A percentile compares a stretch with the other conserved stretches of the same genome.
These are phyloP conservation scores for Salix arbutifolia DNA, from an alignment of 345 rosid species.

Conservation along the genomic window DNA sequence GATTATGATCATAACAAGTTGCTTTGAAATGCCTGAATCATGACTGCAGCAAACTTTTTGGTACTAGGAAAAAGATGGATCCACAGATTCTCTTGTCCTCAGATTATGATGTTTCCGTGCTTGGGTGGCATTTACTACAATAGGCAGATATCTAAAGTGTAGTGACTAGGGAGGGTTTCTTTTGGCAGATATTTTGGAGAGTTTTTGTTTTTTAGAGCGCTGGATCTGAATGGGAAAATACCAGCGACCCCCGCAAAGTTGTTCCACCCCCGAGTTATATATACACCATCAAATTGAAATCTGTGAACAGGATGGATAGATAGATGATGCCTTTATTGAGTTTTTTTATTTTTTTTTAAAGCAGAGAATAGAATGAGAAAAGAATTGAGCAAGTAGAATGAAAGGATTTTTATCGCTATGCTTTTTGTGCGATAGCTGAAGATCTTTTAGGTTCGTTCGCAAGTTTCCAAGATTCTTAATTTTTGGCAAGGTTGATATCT, in stretches of 20 bases:
- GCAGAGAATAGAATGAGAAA: not conserved
- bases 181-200: not conserved
- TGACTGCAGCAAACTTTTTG: not conserved
- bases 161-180: not conserved
- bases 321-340: constrained; percentile 5
- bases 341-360: not conserved
- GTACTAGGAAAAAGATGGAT: not conserved
- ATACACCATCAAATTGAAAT: constrained; percentile 7
- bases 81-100: not conserved
- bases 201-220: not conserved
- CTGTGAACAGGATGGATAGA: constrained; percentile 20
- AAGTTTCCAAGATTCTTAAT: not conserved
- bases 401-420: not conserved
- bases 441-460: not conserved
- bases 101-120: constrained; percentile 13
- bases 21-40: constrained; percentile 1
- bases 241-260: not conserved
- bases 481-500: not conserved
- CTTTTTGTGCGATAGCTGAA: not conserved
- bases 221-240: not conserved
- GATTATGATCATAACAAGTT: not conserved
- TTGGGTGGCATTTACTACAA: constrained; percentile 6
- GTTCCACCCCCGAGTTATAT: not conserved
- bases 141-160: not conserved
- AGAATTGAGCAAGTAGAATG: not conserved